Base-by-base conservation (phyloP, 2,329 filamentous ascomycete genomes). In the Neonectria neomacrospora region DNA sequence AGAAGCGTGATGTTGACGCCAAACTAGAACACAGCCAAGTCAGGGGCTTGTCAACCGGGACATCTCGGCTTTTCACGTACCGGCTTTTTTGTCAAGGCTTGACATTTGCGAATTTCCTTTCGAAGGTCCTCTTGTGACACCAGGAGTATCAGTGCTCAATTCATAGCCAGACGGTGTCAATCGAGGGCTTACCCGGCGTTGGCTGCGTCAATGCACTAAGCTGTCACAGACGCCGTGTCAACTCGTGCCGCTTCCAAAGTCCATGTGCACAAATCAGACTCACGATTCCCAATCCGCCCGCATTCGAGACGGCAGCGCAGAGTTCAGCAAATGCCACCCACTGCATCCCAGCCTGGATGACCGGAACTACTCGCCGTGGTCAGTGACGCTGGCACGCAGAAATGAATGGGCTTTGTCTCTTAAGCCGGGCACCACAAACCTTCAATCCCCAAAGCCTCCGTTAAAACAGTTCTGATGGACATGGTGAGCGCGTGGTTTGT, bases 1-100 rank as follows among this genome's bases (percentile, higher is more conserved):
- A 97, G 90, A 66, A 97, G 89, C n/a, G 95, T 98, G 71, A 97
- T 87, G 83, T 98, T 98, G 72, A 97, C 94, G 75, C 86, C 95
- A 48, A 48, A 48, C 45, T 48, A 79, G 97, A 97, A 11, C 18
- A 9, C 8, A 42, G n/a, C 10, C 18, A 6, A 22, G n/a, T 42
- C 39, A 42, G 8, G 20, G 7, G 18, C 10, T 42, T 18, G 39
- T 18, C 18, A 20, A 12, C 6, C 4, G n/a, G n/a, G 6, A 5
- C 2, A 20, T 10, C 6, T 42, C 7, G n/a, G 9, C 39, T 20
- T 42, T 8, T 42, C 10, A 8, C n/a, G 18, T 42, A 42, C 39
- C n/a, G 92, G 92, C 68, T 88, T 85, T 65, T 84, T 83, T 64
- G 92, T 94, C 85, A 97, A 88, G 69, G 84, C 87, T 71, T 89